phyloP scores from a whole-genome alignment of 2,329 filamentous ascomycete genomes.

The Sporothrix variecibatus region DNA sequence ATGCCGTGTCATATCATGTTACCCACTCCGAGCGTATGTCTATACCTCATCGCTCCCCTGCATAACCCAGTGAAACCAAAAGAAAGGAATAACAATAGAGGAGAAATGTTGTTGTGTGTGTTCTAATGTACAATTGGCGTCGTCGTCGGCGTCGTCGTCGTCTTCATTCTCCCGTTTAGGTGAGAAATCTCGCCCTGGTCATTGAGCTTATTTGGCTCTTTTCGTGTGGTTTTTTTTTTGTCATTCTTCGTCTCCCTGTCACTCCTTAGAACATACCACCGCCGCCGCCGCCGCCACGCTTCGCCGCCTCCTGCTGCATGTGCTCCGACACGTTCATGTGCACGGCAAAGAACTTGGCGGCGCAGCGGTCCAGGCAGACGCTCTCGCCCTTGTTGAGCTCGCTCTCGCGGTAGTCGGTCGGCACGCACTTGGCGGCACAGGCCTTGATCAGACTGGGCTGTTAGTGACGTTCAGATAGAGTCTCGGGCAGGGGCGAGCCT shows the following conservation, averaged over 20 bases:
- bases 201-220: background rate
- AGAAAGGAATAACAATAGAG: conserved; percentile 1
- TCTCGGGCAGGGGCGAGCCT: conserved; percentile 36
- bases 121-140: conserved; percentile 18
- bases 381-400: conserved; percentile 99
- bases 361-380: conserved; percentile 96
- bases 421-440: conserved; percentile 93
- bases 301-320: conserved; percentile 83
- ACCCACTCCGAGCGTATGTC: background rate
- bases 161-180: background rate
- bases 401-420: conserved; percentile 86
- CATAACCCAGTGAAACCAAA: conserved; percentile 1
- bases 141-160: background rate
- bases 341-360: conserved; percentile 97
- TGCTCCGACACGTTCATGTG: conserved; percentile 97
- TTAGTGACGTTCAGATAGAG: background rate
- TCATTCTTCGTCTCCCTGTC: background rate
- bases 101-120: conserved; percentile 3
- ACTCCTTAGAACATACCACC: conserved; percentile 42
- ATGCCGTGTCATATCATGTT: background rate
- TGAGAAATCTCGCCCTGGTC: background rate
- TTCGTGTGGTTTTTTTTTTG: background rate
- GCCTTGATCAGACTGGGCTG: conserved; percentile 72
- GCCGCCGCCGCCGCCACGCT: conserved; percentile 59
- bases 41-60: background rate